Base-by-base conservation (phyloP, 31 red algal species). In the Asparagopsis taxiformis region DNA sequence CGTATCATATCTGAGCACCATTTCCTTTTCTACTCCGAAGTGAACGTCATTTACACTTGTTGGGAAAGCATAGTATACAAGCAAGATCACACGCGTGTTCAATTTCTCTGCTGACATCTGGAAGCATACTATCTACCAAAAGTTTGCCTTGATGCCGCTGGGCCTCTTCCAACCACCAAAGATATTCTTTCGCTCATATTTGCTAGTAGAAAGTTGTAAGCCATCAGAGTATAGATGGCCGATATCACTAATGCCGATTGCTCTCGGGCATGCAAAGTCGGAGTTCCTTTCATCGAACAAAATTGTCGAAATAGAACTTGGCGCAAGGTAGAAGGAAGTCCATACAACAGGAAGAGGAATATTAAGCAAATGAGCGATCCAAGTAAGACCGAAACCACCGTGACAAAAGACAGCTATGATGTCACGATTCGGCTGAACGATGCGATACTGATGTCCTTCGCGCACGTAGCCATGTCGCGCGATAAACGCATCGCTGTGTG, bases 341-440 rank as follows among this genome's bases (percentile, higher is more conserved):
- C 90, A 99, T 25, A 83, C 77, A 48, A 77, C 51, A 15, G 86
- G 34, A 54, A 89, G 83, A 26, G 92, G 91, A 38, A 99, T 55
- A 55, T 80, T 62, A 24, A 99, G 84, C 50, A 99, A 68, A 64
- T 99, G 96, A 21, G 96, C 72, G 10, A 99, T 62, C 96, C 96
- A 99, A 25, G 96, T 95, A 17, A 99, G 74, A 34, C 96, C 96
- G 55, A 99, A 99, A 0, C 96, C 96, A 44, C 96, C 96, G 58
- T 95, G 96, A 54, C 96, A 99, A 38, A 99, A 91, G 7, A 99
- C 96, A 20, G 89, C 96, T 13, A 95, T 70, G 55, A 80, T 79
- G 52, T 87, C 88, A 32, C 73, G 60, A 57, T 80, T 74, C 20
- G 72, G 31, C 25, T 70, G 52, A 0, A 82, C 74, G 53, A 93